These are phyloP conservation scores for Backusella circina DNA, from an alignment of 192 early-diverging fungal species.

Conservation along the genomic window DNA sequence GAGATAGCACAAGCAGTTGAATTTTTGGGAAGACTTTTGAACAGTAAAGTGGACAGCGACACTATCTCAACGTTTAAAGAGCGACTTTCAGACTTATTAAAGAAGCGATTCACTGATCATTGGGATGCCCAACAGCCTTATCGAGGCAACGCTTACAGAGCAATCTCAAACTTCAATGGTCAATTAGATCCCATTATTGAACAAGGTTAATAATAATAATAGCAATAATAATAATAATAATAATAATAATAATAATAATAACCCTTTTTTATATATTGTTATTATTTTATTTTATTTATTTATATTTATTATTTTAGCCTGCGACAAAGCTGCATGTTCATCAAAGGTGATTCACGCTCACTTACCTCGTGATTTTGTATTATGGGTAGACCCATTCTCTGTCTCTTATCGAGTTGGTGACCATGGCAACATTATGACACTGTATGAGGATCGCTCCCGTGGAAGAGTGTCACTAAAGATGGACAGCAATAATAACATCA, in stretches of 20 bases:
- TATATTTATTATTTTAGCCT: slow-evolving; percentile 38
- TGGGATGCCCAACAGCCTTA: slow-evolving; percentile 66
- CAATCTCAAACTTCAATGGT: slow-evolving; percentile 68
- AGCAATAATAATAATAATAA: not conserved
- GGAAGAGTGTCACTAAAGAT: slow-evolving; percentile 22
- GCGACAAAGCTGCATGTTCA: slow-evolving; percentile 40
- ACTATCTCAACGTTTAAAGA: slow-evolving; percentile 38
- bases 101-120: slow-evolving; percentile 60
- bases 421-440: slow-evolving; percentile 60
- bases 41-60: slow-evolving; percentile 14
- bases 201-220: slow-evolving; percentile 34
- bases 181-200: slow-evolving; percentile 59
- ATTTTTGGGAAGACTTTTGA: slow-evolving; percentile 30
- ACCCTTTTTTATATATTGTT: not conserved
- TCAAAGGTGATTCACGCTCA: slow-evolving; percentile 45
- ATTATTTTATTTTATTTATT: not conserved
- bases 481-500: not conserved
- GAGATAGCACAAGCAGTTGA: slow-evolving; percentile 38
- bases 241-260: not conserved
- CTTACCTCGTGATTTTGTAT: slow-evolving; percentile 63
- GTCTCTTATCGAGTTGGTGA: slow-evolving; percentile 73
- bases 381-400: slow-evolving; percentile 72
- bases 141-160: slow-evolving; percentile 73
- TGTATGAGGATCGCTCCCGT: slow-evolving; percentile 57
- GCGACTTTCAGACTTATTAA: slow-evolving; percentile 47